These are phyloP conservation scores for Exophiala oligosperma DNA, from an alignment of 2,329 filamentous ascomycete genomes.

Conservation along the genomic window DNA sequence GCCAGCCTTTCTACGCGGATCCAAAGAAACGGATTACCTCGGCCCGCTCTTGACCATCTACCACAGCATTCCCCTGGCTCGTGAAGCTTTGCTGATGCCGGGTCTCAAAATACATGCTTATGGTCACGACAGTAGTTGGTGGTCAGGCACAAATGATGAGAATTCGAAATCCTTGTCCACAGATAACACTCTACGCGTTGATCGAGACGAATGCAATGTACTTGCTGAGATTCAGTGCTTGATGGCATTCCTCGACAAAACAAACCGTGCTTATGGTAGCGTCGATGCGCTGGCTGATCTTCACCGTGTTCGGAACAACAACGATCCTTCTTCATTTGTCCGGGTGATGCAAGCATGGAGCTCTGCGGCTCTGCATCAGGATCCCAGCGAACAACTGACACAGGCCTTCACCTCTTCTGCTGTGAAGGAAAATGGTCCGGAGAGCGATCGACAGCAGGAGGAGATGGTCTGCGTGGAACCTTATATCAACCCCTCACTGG, in stretches of 20 bases:
- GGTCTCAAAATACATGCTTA: constrained; percentile 50
- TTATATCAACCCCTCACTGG: constrained; percentile 38
- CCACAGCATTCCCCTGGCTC: constrained; percentile 60
- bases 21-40: constrained; percentile 54
- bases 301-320: constrained; percentile 39
- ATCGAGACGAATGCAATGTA: constrained; percentile 43
- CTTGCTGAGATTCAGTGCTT: constrained; percentile 60
- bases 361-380: constrained; percentile 43
- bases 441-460: constrained; percentile 29
- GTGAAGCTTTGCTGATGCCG: constrained; percentile 57
- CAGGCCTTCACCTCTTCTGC: constrained; percentile 50
- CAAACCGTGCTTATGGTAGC: constrained; percentile 60
- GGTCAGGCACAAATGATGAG: constrained; percentile 57
- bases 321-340: constrained; percentile 32
- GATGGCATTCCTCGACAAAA: constrained; percentile 61
- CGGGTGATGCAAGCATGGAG: constrained; percentile 54
- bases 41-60: constrained; percentile 61
- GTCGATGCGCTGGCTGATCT: constrained; percentile 51
- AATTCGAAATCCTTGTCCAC: constrained; percentile 53
- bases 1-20: constrained; percentile 60
- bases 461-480: constrained; percentile 42
- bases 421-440: constrained; percentile 34
- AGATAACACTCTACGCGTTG: constrained; percentile 34
- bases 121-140: constrained; percentile 60
- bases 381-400: constrained; percentile 42